Base-by-base conservation (phyloP, 2,329 filamentous ascomycete genomes). In the Penicillium sp. region DNA sequence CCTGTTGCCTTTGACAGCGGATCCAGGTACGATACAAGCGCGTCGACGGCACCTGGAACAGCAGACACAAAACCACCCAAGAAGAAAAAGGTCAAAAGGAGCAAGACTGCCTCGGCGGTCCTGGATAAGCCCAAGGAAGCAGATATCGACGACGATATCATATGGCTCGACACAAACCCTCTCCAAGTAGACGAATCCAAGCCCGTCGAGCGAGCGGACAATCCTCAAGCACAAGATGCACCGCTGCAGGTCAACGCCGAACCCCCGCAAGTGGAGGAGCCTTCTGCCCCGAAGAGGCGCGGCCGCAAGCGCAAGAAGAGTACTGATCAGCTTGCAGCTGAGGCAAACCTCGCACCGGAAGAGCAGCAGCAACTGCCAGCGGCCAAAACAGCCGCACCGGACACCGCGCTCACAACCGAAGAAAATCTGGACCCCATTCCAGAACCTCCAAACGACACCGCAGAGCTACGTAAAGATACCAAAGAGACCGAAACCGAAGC, bases 61-160 rank as follows among this genome's bases (percentile, higher is more conserved):
- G 1, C 57, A 49, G 50, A 49, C 4, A 7, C 55, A 68, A 76
- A 59, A 64, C 75, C 60, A 49, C 62, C 59, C 58, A 78, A 60
- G 70, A 82, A 77, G 74, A 78, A 71, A 62, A 79, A 78, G 52
- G 53, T 73, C 19, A 82, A 79, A 65, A 74, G 80, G 59, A 74
- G 75, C 39, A 80, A 79, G 58, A 76, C 76, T 5, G 75, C 72
- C 0, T 77, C 76, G 5, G 66, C 70, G 4, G 68, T 71, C 2
- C 58, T 73, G 3, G 68, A 69, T 18, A 75, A 72, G 43, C 61
- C 67, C 4, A 61, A 64, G 36, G 64, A 71, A 33, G 60, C 70
- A 5, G 73, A 70, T 49, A 60, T 71, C n/a, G 75, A 78, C 49
- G 73, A 73, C 36, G 76, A 79, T 53, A 75, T 79, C 22, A 74